These are phyloP conservation scores for Aureobasidium musti DNA, from an alignment of 2,329 filamentous ascomycete species.

Conservation along the genomic window DNA sequence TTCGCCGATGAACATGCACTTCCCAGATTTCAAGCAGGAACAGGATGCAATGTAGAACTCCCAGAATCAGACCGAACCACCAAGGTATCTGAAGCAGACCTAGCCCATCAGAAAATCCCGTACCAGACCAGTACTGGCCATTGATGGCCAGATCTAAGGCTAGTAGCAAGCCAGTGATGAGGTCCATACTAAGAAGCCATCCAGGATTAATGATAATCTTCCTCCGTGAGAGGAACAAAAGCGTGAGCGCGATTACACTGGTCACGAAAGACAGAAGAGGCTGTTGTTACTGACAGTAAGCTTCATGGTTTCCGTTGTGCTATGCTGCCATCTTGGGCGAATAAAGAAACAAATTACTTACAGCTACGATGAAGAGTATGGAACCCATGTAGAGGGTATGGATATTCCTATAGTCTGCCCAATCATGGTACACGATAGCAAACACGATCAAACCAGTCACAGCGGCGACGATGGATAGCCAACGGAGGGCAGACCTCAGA, in stretches of 20 bases:
- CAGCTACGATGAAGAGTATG: conserved; percentile 1
- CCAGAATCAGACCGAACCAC: neutral
- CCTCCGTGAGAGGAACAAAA: neutral
- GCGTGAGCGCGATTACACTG: neutral
- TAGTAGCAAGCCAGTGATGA: neutral
- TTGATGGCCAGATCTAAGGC: neutral
- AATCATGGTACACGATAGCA: neutral
- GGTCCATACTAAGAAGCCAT: neutral
- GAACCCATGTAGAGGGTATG: neutral
- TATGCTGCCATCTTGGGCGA: neutral
- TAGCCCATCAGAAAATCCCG: neutral
- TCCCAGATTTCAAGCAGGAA: neutral
- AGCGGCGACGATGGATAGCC: neutral
- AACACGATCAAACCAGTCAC: neutral
- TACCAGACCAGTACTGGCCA: no score
- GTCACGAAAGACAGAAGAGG: neutral
- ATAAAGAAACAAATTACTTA: neutral
- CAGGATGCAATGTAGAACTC: neutral
- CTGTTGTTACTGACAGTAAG: neutral
- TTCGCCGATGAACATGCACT: neutral
- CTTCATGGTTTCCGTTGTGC: neutral
- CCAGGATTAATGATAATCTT: neutral
- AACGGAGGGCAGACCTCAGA: neutral
- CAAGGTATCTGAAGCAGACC: neutral
- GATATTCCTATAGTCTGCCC: neutral